A percentile compares a stretch with the other conserved stretches of the same genome.
Evolutionary conservation across 208 protist genomes (phyloP).

Genomic region (Wallacemonas collosoma): DNA sequence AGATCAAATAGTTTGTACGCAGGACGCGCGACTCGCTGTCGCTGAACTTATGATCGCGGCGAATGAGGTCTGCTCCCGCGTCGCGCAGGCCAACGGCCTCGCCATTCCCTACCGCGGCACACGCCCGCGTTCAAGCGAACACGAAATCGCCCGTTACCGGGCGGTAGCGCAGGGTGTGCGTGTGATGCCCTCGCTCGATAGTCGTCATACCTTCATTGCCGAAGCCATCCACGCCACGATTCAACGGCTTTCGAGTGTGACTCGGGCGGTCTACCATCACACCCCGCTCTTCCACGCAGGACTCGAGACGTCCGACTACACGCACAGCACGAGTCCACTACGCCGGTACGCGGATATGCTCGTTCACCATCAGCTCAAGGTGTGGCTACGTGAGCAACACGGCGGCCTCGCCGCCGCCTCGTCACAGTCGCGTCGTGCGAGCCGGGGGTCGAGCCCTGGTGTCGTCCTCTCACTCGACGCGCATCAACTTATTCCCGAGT

Average conservation of each 20-base stretch:
- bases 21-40: constrained; percentile 79
- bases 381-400: constrained; percentile 58
- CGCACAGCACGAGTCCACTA: constrained; percentile 87
- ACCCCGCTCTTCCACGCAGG: constrained; percentile 74
- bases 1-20: constrained; percentile 80
- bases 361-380: constrained; percentile 91
- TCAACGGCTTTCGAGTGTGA: constrained; percentile 71
- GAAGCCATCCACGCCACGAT: constrained; percentile 73
- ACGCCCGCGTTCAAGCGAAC: constrained; percentile 69
- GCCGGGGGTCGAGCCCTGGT: not conserved
- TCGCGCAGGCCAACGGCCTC: constrained; percentile 75
- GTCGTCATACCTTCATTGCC: constrained; percentile 59
- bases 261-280: constrained; percentile 83
- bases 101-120: constrained; percentile 84
- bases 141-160: constrained; percentile 67
- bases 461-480: constrained; percentile 2
- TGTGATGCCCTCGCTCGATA: constrained; percentile 52
- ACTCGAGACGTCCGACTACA: constrained; percentile 80
- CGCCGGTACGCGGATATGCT: constrained; percentile 90
- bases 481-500: constrained; percentile 63
- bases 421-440: not conserved
- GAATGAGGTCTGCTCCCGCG: constrained; percentile 89
- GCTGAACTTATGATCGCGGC: constrained; percentile 92
- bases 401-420: not conserved
- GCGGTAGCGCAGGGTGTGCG: constrained; percentile 65